Evolutionary conservation across 1,139 yeast species (phyloP), one percentile per base, ranked within the genome.

Genomic region (Geotrichum cucujoidarum): DNA sequence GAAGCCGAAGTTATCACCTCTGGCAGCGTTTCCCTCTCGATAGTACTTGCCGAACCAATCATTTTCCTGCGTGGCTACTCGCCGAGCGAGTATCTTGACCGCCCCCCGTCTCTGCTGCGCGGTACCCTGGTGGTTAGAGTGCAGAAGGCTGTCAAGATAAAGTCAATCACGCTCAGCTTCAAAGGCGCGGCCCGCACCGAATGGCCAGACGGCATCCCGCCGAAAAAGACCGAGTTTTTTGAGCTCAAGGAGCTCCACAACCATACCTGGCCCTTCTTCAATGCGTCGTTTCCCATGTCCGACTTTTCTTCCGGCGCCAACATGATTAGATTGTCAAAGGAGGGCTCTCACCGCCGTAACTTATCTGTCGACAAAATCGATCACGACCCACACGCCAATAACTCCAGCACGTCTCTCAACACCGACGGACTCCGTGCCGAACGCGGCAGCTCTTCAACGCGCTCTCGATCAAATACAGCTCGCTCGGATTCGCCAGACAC

Each of bases 141-240:
- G 4, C 63, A 81, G 43, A 90, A 89, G 60, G 83, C 95, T 0
- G 74, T 83, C 34, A 88, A 83, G 64, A 72, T 92, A 55, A 88
- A 85, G 65, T 66, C 78, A 32, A 78, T 92, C 14, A 65, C 72
- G 2, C 69, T 92, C 47, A 69, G 74, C 1, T 83, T 92, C 61
- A 76, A 77, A 53, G 98, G 97, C 1, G 64, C 68, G 1, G 78
- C 87, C 40, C 73, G 86, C 54, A 92, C 98, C 0, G 97, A 92
- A 55, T 92, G 98, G 97, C 98, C 97, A 2, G 98, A 94, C 60
- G 98, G 97, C 1, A 89, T 90, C 25, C 98, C 98, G 0, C 97
- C 97, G 0, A 87, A 84, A 61, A 80, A 80, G 59, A 71, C 72
- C 24, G 83, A 79, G 22, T 81, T 78, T 53, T 64, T 66, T 27